These are phyloP conservation scores for Fonsecaea nubica DNA, from an alignment of 2,329 filamentous ascomycete species.

Conservation along the genomic window DNA sequence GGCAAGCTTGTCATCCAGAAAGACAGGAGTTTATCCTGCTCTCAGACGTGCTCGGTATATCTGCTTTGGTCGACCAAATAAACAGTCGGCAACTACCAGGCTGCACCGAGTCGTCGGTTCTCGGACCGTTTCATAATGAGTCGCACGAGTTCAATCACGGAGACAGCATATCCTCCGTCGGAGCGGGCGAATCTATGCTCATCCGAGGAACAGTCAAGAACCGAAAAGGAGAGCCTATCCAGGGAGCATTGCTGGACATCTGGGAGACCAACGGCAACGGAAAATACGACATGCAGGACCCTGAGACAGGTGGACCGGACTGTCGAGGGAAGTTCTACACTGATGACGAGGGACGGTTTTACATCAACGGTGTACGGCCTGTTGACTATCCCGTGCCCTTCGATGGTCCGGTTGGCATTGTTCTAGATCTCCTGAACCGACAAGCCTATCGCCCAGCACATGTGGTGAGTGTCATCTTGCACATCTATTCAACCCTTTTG, in stretches of 20 bases:
- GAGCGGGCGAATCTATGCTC: neutral
- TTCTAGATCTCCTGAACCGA: constrained; percentile 10
- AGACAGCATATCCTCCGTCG: neutral
- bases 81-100: constrained; percentile 1
- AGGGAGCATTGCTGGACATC: neutral
- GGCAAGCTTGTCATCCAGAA: constrained; percentile 1
- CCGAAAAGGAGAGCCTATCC: neutral
- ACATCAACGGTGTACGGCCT: neutral
- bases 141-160: neutral
- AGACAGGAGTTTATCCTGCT: constrained; percentile 14
- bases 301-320: neutral
- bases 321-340: neutral
- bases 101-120: neutral
- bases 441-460: constrained; percentile 10
- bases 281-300: neutral
- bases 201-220: neutral
- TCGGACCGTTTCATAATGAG: constrained; percentile 5
- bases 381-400: constrained; percentile 9
- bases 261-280: neutral
- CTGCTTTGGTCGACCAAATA: constrained; percentile 7
- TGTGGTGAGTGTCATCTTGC: neutral
- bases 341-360: neutral
- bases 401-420: constrained; percentile 7
- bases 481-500: neutral
- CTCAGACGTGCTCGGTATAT: constrained; percentile 10